phyloP scores from a whole-genome alignment of 2,329 filamentous ascomycete species.

The Apiospora pterosperma region DNA sequence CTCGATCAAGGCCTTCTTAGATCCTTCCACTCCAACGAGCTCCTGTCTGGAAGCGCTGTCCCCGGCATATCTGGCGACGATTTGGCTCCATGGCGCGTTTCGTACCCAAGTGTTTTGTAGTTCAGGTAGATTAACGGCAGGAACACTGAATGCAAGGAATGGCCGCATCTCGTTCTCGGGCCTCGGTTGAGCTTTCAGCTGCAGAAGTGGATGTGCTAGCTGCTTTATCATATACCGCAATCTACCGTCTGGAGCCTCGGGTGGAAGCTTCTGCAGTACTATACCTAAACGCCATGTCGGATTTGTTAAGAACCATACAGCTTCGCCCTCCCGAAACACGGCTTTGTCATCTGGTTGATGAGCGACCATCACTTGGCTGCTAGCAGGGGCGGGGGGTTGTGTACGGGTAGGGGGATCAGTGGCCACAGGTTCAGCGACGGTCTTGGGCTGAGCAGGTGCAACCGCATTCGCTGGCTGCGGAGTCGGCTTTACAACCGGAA shows the following conservation, averaged over 20 bases:
- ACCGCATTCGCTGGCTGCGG: not conserved
- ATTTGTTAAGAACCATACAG: constrained; percentile 48
- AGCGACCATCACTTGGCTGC: not conserved
- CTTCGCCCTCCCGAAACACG: constrained; percentile 45
- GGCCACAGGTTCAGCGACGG: not conserved
- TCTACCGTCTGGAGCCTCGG: not conserved
- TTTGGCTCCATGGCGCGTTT: constrained; percentile 38
- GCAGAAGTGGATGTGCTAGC: constrained; percentile 33
- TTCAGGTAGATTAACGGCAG: constrained; percentile 32
- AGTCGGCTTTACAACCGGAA: not conserved
- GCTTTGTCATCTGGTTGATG: constrained; percentile 20
- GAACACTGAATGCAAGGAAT: constrained; percentile 50
- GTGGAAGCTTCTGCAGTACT: constrained; percentile 21
- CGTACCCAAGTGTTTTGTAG: constrained; percentile 38
- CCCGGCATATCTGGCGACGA: constrained; percentile 27
- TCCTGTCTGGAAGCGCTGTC: constrained; percentile 36
- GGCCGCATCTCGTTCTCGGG: constrained; percentile 41
- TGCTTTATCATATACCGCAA: constrained; percentile 13
- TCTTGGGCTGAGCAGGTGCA: not conserved
- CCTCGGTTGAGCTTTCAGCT: constrained; percentile 36
- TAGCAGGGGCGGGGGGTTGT: not conserved
- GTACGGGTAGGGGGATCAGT: not conserved
- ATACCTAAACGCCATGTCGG: constrained; percentile 47
- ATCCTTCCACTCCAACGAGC: constrained; percentile 43
- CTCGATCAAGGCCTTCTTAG: constrained; percentile 47